Base-by-base conservation (phyloP, 208 protist genomes). In the Trypanosomatidae sp. region DNA sequence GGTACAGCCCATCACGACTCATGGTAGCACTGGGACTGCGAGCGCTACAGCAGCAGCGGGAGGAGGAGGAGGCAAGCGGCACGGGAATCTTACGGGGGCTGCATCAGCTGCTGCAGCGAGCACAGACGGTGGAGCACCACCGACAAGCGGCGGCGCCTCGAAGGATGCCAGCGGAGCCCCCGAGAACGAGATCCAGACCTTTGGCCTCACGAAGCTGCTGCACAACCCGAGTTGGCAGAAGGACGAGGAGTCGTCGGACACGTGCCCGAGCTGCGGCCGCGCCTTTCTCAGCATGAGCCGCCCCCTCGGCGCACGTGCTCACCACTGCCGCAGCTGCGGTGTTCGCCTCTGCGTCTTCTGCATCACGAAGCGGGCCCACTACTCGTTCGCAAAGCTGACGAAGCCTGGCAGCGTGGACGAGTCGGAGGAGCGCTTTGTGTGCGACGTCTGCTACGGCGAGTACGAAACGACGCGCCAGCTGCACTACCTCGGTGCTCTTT, bases 241-340 rank as follows among this genome's bases (percentile, higher is more conserved):
- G 41, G 76, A 80, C 22, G 88, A 91, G 41, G 86, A 91, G 49
- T 69, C 68, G 9, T 74, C 65, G 4, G 74, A 81, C 71, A 25
- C 56, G 44, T 93, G 88, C 70, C 81, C 77, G 15, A 71, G 73
- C 36, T 93, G 88, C 47, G 74, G 74, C 0, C 76, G 74, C 30
- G 2, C 17, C 10, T 91, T 91, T 64, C 53, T 74, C 28, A 80
- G 75, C 65, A 22, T 87, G 70, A 59, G 74, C 30, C 46, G 67
- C 6, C 66, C 73, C 59, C 60, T 84, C 43, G 74, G 80, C 17
- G 79, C 83, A 2, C 79, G 81, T 0, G 81, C 88, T 7, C 81
- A 84, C 53, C 85, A 94, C 75, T 94, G 90, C 62, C 87, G 90
- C 22, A 82, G 83, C 78, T 94, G 90, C 66, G 90, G 90, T 44